A percentile compares a stretch with the other conserved stretches of the same genome.
Evolutionary conservation across 2,329 filamentous ascomycete species (phyloP).

Genomic region (Lachnellula hyalina): DNA sequence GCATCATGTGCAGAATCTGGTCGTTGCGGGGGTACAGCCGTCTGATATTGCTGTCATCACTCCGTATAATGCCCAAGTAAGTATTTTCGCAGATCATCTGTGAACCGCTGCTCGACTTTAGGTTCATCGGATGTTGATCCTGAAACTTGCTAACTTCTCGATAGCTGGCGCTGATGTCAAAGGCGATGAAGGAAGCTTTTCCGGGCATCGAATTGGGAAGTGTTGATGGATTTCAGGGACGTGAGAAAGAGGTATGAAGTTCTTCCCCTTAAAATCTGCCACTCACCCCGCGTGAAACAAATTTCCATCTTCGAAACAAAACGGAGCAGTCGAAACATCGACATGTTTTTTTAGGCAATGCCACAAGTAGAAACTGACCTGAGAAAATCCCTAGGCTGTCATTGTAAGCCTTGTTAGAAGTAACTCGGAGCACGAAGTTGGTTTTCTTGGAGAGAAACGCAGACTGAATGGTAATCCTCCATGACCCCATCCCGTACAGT

Average conservation of each 20-base stretch:
- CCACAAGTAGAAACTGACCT: not conserved
- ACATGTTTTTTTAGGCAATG: not conserved
- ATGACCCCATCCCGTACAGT: not conserved
- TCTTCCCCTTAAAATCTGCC: not conserved
- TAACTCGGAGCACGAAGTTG: slow-evolving; percentile 80
- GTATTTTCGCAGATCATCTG: slow-evolving; percentile 12
- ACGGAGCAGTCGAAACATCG: not conserved
- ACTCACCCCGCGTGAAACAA: too few species aligned
- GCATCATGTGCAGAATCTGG: slow-evolving; percentile 68
- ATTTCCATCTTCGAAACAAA: not conserved
- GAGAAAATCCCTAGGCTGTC: slow-evolving; percentile 48
- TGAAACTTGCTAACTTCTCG: slow-evolving; percentile 16
- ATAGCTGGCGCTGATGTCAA: slow-evolving; percentile 70
- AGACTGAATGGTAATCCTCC: slow-evolving; percentile 73
- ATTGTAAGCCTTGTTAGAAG: slow-evolving; percentile 91
- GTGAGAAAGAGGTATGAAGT: slow-evolving; percentile 70
- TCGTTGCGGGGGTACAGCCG: slow-evolving; percentile 72
- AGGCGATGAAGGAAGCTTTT: slow-evolving; percentile 71
- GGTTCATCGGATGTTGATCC: not conserved
- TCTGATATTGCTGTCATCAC: slow-evolving; percentile 91
- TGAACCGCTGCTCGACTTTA: not conserved
- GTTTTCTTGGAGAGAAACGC: slow-evolving; percentile 87
- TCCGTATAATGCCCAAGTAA: slow-evolving; percentile 88
- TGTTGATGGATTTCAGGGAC: slow-evolving; percentile 93
- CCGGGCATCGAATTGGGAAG: slow-evolving; percentile 90